A percentile compares a stretch with the other conserved stretches of the same genome.
These are phyloP conservation scores for Xerocomus nothofagi DNA, from an alignment of 1,284 basidiomycete species.

Conservation along the genomic window DNA sequence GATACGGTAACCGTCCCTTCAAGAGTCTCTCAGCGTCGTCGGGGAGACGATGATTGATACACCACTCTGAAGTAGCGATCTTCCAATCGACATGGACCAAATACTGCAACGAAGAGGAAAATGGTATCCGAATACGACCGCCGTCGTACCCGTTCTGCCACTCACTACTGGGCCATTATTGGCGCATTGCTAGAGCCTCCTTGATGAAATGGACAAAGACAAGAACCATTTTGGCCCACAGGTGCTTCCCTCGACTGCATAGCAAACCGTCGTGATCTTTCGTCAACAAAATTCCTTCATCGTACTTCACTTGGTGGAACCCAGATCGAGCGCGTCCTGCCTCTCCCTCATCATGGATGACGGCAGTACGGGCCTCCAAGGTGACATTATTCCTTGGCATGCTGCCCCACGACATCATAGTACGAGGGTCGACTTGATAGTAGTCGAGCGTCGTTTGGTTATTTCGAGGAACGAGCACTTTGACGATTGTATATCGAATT, in stretches of 20 bases:
- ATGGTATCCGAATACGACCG: too few species aligned
- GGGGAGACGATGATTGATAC: constrained; percentile 40
- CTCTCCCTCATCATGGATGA: neutral
- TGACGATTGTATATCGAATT: neutral
- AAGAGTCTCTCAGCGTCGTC: constrained; percentile 40
- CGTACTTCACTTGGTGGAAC: constrained; percentile 7
- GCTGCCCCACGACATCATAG: neutral
- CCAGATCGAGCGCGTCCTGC: neutral
- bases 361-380: neutral
- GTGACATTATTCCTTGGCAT: neutral
- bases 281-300: constrained; percentile 41
- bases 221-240: constrained; percentile 40
- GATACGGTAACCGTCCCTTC: constrained; percentile 42
- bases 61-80: constrained; percentile 15
- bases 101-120: constrained; percentile 38
- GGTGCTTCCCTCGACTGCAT: constrained; percentile 40
- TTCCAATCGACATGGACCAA: constrained; percentile 6
- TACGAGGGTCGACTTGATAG: neutral
- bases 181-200: neutral
- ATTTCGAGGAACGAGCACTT: neutral
- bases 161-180: constrained; percentile 30
- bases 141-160: neutral
- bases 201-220: constrained; percentile 47
- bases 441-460: neutral
- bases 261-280: constrained; percentile 33